Percentiles rank a stretch among this genome's conserved stretches.
Evolutionary conservation across 768 basidiomycete species (phyloP).

Genomic region (Imleria badia): DNA sequence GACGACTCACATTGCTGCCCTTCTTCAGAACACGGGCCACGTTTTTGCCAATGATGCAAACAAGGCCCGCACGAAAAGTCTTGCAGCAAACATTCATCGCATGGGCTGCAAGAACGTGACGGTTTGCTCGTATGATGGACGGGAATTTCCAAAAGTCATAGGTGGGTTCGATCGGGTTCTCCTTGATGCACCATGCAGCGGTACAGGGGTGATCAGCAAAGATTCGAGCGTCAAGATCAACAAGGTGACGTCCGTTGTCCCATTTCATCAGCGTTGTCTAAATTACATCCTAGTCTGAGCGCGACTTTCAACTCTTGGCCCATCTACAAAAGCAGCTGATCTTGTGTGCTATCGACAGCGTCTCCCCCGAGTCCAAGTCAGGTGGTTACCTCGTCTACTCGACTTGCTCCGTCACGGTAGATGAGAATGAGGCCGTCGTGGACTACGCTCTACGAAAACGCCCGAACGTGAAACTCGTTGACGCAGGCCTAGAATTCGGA

Average conservation of each 20-base stretch:
- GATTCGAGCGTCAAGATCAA: slow-evolving; percentile 97
- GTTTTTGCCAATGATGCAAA: slow-evolving; percentile 97
- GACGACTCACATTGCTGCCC: slow-evolving; percentile 95
- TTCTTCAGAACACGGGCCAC: slow-evolving; percentile 96
- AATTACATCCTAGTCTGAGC: slow-evolving; percentile 63
- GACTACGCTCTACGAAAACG: slow-evolving; percentile 96
- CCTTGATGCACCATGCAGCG: slow-evolving; percentile 95
- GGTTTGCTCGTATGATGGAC: slow-evolving; percentile 94
- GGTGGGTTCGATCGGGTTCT: slow-evolving; percentile 98
- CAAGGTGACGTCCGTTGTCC: slow-evolving; percentile 60
- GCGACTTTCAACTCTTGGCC: slow-evolving; percentile 94
- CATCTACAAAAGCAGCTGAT: slow-evolving; percentile 99
- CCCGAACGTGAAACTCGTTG: slow-evolving; percentile 88
- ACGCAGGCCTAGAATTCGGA: slow-evolving; percentile 91
- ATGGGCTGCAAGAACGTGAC: slow-evolving; percentile 98
- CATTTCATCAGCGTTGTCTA: not conserved
- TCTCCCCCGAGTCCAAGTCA: slow-evolving; percentile 83
- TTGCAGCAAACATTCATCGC: slow-evolving; percentile 95
- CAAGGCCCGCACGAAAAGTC: slow-evolving; percentile 91
- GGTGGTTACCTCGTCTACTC: slow-evolving; percentile 97
- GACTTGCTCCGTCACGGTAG: slow-evolving; percentile 96
- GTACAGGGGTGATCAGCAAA: slow-evolving; percentile 98
- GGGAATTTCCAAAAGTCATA: slow-evolving; percentile 98
- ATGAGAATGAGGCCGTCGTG: slow-evolving; percentile 98
- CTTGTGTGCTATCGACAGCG: slow-evolving; percentile 96